A percentile compares a stretch with the other conserved stretches of the same genome.
Conservation (phyloP, 2,329 filamentous ascomycete species). For the Seiridium cupressi region DNA sequence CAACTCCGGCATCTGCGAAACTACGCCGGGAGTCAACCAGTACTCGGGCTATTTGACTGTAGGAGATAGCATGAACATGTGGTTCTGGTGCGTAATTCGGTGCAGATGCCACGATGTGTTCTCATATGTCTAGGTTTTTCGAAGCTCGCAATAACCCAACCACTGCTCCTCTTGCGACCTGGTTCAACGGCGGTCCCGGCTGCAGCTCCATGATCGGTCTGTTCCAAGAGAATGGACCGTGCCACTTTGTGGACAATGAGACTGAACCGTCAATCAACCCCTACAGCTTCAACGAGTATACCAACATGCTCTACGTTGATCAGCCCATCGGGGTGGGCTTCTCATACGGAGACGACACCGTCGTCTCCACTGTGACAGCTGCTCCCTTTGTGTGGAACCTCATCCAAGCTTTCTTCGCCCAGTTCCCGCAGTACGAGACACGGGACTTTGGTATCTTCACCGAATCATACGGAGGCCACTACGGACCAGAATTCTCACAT, state of each 20-base stretch:
- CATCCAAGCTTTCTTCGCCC: conserved; percentile 37
- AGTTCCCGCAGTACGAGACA: conserved; percentile 52
- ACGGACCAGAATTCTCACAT: conserved; percentile 24
- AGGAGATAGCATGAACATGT: conserved; percentile 21
- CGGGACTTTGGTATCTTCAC: conserved; percentile 23
- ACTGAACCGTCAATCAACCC: conserved; percentile 52
- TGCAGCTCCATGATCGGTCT: conserved; percentile 53
- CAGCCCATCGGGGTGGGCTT: conserved; percentile 46
- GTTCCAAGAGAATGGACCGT: conserved; percentile 46
- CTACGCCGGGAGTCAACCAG: conserved; percentile 43
- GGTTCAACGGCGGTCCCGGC: conserved; percentile 62
- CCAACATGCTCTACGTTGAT: conserved; percentile 70
- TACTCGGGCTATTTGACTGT: conserved; percentile 48
- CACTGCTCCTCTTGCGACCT: conserved; percentile 57
- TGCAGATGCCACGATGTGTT: background rate
- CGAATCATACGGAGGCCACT: conserved; percentile 31
- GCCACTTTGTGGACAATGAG: conserved; percentile 44
- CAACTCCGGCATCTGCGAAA: conserved; percentile 50
- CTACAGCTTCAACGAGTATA: conserved; percentile 61
- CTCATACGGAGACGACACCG: conserved; percentile 39
- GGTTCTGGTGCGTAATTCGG: conserved; percentile 15
- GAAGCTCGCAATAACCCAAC: conserved; percentile 51
- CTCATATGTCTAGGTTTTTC: conserved; percentile 32
- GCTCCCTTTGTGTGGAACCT: conserved; percentile 40
- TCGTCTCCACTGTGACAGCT: conserved; percentile 35